Base-by-base conservation (phyloP, 345 rosid species). In the Eucalyptus regnans region DNA sequence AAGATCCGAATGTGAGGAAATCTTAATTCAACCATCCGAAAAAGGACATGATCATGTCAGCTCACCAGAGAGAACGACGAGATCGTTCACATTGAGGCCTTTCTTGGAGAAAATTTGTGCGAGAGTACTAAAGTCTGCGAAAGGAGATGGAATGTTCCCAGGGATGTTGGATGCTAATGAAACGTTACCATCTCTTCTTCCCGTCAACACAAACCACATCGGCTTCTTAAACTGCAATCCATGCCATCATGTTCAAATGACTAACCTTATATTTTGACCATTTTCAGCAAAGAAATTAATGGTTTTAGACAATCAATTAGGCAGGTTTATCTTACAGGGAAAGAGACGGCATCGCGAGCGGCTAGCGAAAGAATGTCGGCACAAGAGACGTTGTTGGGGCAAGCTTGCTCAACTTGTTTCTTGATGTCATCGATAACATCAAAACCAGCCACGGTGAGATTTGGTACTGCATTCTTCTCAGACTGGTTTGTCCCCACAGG, bases 351-450 rank as follows among this genome's bases (percentile, higher is more conserved):
- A 89, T 96, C 96, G 25, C 96, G 89, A 80, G 97, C 93, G 16
- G 97, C 94, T 71, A 95, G 86, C 50, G 96, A 90, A 86, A 95
- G 87, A 64, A 93, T 92, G 88, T 95, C 97, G 5, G 98, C 94
- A 85, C 97, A 96, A 0, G 97, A 95, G 48, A 96, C 96, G 1
- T 43, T 87, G 46, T 41, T 54, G 9, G 96, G 96, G 83, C 98
- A 96, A 84, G 1, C 71, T 14, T 89, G n/a, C 64, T 96, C 98
- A 25, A 92, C 29, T 48, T 79, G 48, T 4, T 91, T 87, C 90
- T 95, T 95, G 48, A 95, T 93, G 23, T 95, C 96, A 86, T 96
- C 96, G 50, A 95, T 93, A 20, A 94, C 92, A 49, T 94, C 96
- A 46, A 88, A 96, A n/a, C 97, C 96, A 0, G 51, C 3, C 23